A percentile compares a stretch with the other conserved stretches of the same genome.
Evolutionary conservation across 2,329 filamentous ascomycete genomes (phyloP).

Genomic region (Trichoderma breve): DNA sequence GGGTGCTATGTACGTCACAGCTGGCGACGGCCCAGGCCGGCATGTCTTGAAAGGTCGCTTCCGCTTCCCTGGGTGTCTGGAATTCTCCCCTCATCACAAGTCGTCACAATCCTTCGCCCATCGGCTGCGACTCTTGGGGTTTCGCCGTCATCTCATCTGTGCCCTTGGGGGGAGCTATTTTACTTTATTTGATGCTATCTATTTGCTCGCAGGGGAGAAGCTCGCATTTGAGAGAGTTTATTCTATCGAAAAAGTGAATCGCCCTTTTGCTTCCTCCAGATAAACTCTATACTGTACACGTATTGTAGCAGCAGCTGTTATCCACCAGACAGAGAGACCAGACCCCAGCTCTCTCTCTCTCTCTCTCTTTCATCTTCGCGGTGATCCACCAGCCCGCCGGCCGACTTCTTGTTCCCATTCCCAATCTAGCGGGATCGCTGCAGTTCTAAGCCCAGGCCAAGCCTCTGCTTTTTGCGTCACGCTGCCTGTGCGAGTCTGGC

Average conservation of each 20-base stretch:
- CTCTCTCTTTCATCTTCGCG: not conserved
- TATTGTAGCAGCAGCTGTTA: not conserved
- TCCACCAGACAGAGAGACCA: not conserved
- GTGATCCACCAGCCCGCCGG: not conserved
- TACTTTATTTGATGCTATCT: not conserved
- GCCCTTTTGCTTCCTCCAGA: not conserved
- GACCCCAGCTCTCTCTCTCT: not conserved
- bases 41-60: slow-evolving; percentile 9
- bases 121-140: slow-evolving; percentile 12
- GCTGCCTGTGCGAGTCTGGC: not conserved
- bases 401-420: not conserved
- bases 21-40: not conserved
- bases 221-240: not conserved
- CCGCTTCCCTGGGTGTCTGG: not conserved
- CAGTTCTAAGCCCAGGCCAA: not conserved
- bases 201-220: not conserved
- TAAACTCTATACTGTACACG: not conserved
- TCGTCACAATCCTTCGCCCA: slow-evolving; percentile 20
- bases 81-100: slow-evolving; percentile 17
- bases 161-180: not conserved
- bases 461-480: not conserved
- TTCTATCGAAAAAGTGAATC: not conserved
- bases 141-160: not conserved
- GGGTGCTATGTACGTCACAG: not conserved
- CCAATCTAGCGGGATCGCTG: not conserved